phyloP scores from a whole-genome alignment of 2,329 filamentous ascomycete genomes.

The Chalaropsis ovoidea region DNA sequence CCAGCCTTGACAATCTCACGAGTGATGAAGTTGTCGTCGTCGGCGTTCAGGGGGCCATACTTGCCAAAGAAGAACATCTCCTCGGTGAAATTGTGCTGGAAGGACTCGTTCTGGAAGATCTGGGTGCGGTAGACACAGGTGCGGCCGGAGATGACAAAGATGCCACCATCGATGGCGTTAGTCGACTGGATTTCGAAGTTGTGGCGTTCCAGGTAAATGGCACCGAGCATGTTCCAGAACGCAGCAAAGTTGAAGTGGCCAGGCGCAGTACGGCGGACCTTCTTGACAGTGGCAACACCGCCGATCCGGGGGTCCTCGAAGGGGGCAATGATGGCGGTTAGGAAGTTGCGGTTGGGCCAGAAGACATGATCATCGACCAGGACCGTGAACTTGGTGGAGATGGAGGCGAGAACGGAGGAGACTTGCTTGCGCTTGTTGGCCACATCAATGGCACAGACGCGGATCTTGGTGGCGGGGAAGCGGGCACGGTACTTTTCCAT shows the following conservation, averaged over 20 bases:
- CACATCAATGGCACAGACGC: slow-evolving; percentile 30
- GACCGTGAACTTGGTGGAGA: slow-evolving; percentile 37
- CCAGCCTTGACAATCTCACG: slow-evolving; percentile 41
- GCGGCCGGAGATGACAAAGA: slow-evolving; percentile 49
- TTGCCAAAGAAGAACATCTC: slow-evolving; percentile 42
- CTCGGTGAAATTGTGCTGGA: slow-evolving; percentile 38
- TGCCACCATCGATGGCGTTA: slow-evolving; percentile 47
- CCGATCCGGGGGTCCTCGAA: slow-evolving; percentile 41
- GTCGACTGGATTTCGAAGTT: slow-evolving; percentile 51
- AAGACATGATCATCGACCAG: slow-evolving; percentile 46
- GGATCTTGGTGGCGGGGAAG: slow-evolving; percentile 28
- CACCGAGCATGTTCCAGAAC: slow-evolving; percentile 47
- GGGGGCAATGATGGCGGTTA: slow-evolving; percentile 36
- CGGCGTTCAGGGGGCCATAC: slow-evolving; percentile 40
- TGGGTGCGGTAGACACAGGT: slow-evolving; percentile 43
- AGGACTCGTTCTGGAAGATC: slow-evolving; percentile 39
- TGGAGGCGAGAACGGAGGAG: slow-evolving; percentile 33
- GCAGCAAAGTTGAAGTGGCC: slow-evolving; percentile 30
- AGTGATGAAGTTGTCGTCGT: slow-evolving; percentile 55
- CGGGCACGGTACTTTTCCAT: slow-evolving; percentile 21
- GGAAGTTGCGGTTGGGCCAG: slow-evolving; percentile 37
- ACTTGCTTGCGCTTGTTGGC: slow-evolving; percentile 44
- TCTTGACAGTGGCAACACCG: slow-evolving; percentile 48
- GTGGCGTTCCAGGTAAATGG: slow-evolving; percentile 50
- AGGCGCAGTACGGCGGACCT: slow-evolving; percentile 35